Evolutionary conservation across 75 land plant genomes (phyloP), one percentile per base, ranked within the genome.

Genomic region (Sequoia sempervirens): DNA sequence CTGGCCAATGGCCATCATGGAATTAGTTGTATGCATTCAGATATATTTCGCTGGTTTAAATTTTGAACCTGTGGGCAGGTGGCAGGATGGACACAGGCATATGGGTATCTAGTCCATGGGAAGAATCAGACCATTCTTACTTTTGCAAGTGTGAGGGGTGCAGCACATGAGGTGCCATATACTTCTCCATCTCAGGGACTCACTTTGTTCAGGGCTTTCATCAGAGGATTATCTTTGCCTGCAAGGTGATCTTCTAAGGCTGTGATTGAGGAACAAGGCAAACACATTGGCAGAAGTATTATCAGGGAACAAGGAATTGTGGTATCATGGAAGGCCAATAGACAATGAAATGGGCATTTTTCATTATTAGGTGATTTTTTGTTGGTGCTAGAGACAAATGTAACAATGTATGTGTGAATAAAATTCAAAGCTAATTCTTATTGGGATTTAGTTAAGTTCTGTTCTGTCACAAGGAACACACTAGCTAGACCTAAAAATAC

Each of bases 91-190:
- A 40, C 87, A 34, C 85, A 83, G 32, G 30, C 85, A 32, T 86
- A 82, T 79, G 87, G 85, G 4, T 58, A 38, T 28, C 18, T 20
- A 34, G 73, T 37, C 30, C 47, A 85, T 5, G 83, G 83, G 4
- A 82, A 81, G 52, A 52, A 54, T 45, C 74, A 72, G 56, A 85
- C 78, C 17, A 58, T 79, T 43, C 46, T 87, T 7, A 87, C 86
- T 56, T 87, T 12, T 54, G 86, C 88, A 34, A 87, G 82, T 23
- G 82, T 85, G 18, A 85, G 86, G 34, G 88, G 88, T 69, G 88
- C 47, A 20, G 88, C 83, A 23, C 88, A 87, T 73, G 82, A 83
- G 50, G 86, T 87, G 5, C 88, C 86, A 26, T 87, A 85, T 78
- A 83, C 83, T 32, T 66, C 80, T 20, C 87, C 83, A 54, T 80